Evolutionary conservation across 1,139 yeast genomes (phyloP).

Genomic region (Taphrina deformans): DNA sequence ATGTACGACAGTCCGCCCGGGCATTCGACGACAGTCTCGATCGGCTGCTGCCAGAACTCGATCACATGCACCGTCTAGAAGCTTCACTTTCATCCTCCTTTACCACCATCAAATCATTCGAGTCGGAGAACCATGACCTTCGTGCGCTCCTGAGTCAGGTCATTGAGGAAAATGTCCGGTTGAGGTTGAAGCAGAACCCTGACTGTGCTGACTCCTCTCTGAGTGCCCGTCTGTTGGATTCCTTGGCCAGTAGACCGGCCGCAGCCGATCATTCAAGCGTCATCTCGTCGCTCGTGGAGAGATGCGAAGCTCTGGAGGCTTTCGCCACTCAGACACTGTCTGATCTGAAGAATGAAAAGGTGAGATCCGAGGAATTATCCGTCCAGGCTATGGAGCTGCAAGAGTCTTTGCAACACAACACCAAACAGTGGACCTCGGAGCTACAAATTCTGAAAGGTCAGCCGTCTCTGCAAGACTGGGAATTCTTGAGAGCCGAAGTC

Average conservation of each 20-base stretch:
- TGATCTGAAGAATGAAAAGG: not conserved
- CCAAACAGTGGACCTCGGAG: not conserved
- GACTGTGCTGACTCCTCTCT: not conserved
- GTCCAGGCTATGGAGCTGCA: not conserved
- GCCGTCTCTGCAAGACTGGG: conserved; percentile 4
- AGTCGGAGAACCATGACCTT: conserved; percentile 5
- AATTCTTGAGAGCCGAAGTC: not conserved
- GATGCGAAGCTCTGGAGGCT: not conserved
- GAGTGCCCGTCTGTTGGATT: not conserved
- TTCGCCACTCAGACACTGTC: not conserved
- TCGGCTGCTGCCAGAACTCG: not conserved
- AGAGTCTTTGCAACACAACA: conserved; percentile 5
- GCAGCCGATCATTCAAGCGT: not conserved
- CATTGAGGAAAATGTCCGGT: conserved; percentile 4
- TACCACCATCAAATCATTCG: not conserved
- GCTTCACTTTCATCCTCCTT: not conserved
- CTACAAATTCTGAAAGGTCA: not conserved
- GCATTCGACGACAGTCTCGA: not conserved
- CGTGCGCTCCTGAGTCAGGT: conserved; percentile 1
- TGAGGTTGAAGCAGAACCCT: not conserved
- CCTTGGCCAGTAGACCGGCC: not conserved
- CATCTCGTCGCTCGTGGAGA: conserved; percentile 5
- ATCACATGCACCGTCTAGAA: conserved; percentile 6
- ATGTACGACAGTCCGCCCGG: not conserved
- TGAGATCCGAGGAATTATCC: not conserved